Conservation (phyloP, 2,329 filamentous ascomycete genomes). For the Macroventuria anomochaeta region DNA sequence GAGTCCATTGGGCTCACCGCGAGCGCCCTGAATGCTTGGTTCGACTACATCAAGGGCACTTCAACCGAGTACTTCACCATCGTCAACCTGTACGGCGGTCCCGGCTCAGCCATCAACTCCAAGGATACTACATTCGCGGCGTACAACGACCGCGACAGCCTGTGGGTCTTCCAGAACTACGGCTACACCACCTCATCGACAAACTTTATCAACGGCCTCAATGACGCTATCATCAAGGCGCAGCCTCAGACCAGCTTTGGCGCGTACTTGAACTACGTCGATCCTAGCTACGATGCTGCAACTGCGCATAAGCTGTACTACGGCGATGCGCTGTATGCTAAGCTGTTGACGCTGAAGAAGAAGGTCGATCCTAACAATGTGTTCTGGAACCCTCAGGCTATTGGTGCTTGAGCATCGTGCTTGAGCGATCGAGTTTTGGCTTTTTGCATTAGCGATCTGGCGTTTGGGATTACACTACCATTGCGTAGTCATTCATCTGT, state of each 20-base stretch:
- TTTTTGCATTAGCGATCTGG: slow-evolving; percentile 10
- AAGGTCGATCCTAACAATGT: slow-evolving; percentile 49
- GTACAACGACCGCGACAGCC: slow-evolving; percentile 45
- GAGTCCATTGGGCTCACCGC: slow-evolving; percentile 41
- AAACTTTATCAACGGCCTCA: slow-evolving; percentile 52
- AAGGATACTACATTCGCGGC: slow-evolving; percentile 45
- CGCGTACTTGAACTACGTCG: slow-evolving; percentile 63
- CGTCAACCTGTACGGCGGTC: slow-evolving; percentile 50
- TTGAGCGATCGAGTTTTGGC: background rate
- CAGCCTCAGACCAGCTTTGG: slow-evolving; percentile 53
- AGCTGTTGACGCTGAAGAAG: slow-evolving; percentile 49
- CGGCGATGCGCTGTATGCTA: slow-evolving; percentile 45
- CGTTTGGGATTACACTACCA: slow-evolving; percentile 2
- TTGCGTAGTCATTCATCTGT: slow-evolving; percentile 1
- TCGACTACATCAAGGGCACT: slow-evolving; percentile 39
- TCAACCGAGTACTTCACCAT: slow-evolving; percentile 44
- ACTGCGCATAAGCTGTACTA: slow-evolving; percentile 61
- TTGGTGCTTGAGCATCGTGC: slow-evolving; percentile 30
- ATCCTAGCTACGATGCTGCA: slow-evolving; percentile 55
- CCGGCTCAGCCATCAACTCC: slow-evolving; percentile 44
- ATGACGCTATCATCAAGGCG: slow-evolving; percentile 48
- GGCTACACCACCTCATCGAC: slow-evolving; percentile 36
- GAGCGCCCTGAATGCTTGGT: slow-evolving; percentile 37
- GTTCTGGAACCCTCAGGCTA: slow-evolving; percentile 50
- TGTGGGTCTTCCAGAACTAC: slow-evolving; percentile 50